Evolutionary conservation across 106 monocot species (phyloP).

Genomic region (Dendrobium nobile): DNA sequence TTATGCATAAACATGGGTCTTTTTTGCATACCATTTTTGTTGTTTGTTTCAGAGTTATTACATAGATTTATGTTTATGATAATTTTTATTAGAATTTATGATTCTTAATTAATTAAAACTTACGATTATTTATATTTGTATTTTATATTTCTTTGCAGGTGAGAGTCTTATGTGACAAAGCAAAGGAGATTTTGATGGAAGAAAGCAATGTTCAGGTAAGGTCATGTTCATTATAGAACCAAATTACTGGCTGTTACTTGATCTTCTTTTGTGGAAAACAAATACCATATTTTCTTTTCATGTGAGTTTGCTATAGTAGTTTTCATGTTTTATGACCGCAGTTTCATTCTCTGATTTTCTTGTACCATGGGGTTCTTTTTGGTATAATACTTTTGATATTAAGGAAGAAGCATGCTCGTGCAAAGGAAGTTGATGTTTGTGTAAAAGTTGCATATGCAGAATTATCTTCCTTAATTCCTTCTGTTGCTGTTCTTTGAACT

Average conservation of each 20-base stretch:
- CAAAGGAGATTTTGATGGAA: conserved; percentile 97
- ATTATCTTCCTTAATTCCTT: neutral
- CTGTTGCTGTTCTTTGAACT: neutral
- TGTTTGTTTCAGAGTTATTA: neutral
- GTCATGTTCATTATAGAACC: neutral
- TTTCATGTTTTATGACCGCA: conserved; percentile 1
- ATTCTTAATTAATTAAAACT: neutral
- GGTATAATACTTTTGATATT: neutral
- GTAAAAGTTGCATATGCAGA: neutral
- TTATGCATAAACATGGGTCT: neutral
- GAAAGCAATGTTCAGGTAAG: conserved; percentile 99
- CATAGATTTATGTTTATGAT: neutral
- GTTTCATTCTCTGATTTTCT: neutral
- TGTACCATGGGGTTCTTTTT: neutral
- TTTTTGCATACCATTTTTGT: neutral
- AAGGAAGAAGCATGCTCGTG: neutral
- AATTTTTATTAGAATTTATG: neutral
- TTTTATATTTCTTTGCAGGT: conserved; percentile 39
- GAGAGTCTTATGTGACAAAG: conserved; percentile 77
- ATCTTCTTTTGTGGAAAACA: neutral
- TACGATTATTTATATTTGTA: neutral
- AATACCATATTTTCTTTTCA: neutral
- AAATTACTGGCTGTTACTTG: neutral
- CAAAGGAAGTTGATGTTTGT: conserved; percentile 1
- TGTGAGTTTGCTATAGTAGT: neutral